Evolutionary conservation across 2,329 filamentous ascomycete species (phyloP), one percentile per base, ranked within the genome.

Genomic region (Hypoxylon sp.): DNA sequence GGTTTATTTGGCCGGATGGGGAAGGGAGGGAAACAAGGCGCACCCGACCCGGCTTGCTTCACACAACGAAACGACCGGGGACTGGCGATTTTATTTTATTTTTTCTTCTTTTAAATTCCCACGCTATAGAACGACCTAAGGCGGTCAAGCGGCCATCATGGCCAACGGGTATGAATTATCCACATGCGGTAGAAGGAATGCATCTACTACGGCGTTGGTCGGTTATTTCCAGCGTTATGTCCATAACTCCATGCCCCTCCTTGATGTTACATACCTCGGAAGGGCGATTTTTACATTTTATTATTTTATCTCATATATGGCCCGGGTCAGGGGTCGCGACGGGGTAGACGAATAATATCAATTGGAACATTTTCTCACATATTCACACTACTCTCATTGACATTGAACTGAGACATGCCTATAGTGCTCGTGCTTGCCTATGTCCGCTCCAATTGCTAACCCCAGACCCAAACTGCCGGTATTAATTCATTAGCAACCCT

Each of bases 161-260:
- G 41, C 60, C 50, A 49, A 48, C 57, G 54, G 43, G 62, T 20
- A 3, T 10, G 58, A 62, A 65, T 57, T 59, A 67, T 56, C 65
- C 64, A 62, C 39, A 4, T 47, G 52, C 50, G 61, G 65, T 65
- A 56, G 59, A 64, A 61, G 65, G 59, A 67, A 62, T 67, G 65
- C 65, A 67, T 67, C 52, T 65, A 50, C 62, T 13, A 26, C 24
- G 65, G 65, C 62, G 65, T 67, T 67, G 65, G 62, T 41, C 56
- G 64, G 43, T 56, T 67, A 67, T 67, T 65, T 67, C 62, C 62
- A 67, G 62, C 65, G 65, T 65, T 67, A 65, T 62, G 58, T 65
- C 65, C 65, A 65, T 58, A 59, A 48, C 55, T 60, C 55, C 41
- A 62, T 65, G 58, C 65, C 58, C 65, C 62, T 67, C 64, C 55